A percentile compares a stretch with the other conserved stretches of the same genome.
Conservation (phyloP, 352 stramenopile species). For the Phytopythium litorale region DNA sequence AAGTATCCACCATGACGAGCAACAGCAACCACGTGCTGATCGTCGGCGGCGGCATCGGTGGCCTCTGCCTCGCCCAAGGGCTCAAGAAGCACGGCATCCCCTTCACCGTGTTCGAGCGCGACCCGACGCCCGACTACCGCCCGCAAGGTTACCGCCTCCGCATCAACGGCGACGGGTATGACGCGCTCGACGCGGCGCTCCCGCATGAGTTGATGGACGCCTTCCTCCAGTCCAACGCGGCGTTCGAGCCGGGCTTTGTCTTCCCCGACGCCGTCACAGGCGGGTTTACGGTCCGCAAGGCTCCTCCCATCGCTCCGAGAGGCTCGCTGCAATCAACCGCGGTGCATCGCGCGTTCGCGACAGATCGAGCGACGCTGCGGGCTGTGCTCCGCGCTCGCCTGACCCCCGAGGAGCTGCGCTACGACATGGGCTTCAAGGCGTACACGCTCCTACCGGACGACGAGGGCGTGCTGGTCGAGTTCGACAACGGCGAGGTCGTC, state of each 20-base stretch:
- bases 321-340: slow-evolving; percentile 16
- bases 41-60: slow-evolving; percentile 52
- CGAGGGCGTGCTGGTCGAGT: slow-evolving; percentile 33
- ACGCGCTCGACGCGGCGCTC: slow-evolving; percentile 44
- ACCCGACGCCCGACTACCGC: slow-evolving; percentile 52
- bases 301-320: slow-evolving; percentile 10
- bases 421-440: slow-evolving; percentile 46
- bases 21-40: slow-evolving; percentile 32
- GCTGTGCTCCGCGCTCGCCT: slow-evolving; percentile 41
- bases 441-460: slow-evolving; percentile 39
- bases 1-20: not conserved
- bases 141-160: slow-evolving; percentile 55
- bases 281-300: not conserved
- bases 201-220: slow-evolving; percentile 43
- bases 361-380: slow-evolving; percentile 34
- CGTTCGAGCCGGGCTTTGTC: slow-evolving; percentile 48
- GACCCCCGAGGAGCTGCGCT: slow-evolving; percentile 48
- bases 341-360: slow-evolving; percentile 27
- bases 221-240: slow-evolving; percentile 41
- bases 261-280: slow-evolving; percentile 41
- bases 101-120: slow-evolving; percentile 65
- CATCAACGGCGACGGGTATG: slow-evolving; percentile 54
- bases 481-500: slow-evolving; percentile 45
- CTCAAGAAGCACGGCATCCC: slow-evolving; percentile 61
- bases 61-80: slow-evolving; percentile 54